Conservation (phyloP, 306 rosid species). For the Vicia faba region DNA sequence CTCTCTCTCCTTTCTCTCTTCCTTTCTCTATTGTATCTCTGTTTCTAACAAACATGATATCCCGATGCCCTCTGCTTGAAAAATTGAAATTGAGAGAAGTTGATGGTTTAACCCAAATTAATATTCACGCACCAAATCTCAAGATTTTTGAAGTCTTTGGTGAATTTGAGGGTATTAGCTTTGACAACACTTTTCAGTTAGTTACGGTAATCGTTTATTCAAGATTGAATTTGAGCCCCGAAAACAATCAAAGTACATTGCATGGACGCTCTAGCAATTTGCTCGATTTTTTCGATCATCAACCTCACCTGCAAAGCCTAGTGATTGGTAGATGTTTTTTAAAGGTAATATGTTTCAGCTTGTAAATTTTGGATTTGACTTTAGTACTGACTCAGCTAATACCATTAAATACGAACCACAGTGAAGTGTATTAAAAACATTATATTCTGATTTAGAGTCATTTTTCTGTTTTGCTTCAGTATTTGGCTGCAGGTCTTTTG, state of each 20-base stretch:
- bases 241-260: conserved; percentile 2
- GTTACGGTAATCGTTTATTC: not conserved
- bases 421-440: too few species aligned
- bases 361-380: conserved; percentile 1
- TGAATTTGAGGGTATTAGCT: not conserved
- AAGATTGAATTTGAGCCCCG: conserved; percentile 31
- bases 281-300: not conserved
- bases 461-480: too few species aligned
- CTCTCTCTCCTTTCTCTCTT: conserved; percentile 16
- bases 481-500: too few species aligned
- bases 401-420: not conserved
- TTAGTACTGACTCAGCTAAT: not conserved
- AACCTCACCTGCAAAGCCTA: conserved; percentile 38
- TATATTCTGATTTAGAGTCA: too few species aligned
- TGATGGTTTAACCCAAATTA: not conserved
- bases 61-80: conserved; percentile 48
- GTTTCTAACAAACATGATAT: conserved; percentile 37
- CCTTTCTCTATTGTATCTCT: too few species aligned
- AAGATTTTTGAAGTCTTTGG: not conserved
- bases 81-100: not conserved
- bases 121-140: not conserved
- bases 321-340: conserved; percentile 52
- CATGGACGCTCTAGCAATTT: not conserved
- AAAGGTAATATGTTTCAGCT: too few species aligned
- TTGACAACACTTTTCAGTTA: not conserved